Percentiles rank a stretch among this genome's conserved stretches.
phyloP scores from a whole-genome alignment of 176 grass and related monocot genomes.

The Chrysopogon serrulatus region DNA sequence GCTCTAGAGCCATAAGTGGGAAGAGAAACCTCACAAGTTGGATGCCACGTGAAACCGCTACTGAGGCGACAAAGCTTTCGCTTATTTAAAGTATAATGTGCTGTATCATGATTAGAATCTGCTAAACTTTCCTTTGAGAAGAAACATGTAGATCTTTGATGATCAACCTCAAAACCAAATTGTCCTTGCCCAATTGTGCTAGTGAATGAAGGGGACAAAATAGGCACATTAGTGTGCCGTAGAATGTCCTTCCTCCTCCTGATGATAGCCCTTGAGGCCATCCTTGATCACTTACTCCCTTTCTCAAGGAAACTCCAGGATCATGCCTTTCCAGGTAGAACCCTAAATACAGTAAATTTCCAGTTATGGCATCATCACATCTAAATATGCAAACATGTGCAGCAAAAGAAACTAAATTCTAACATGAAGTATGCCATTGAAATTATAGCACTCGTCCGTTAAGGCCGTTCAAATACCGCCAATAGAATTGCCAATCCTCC shows the following conservation, averaged over 20 bases:
- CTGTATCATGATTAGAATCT: slow-evolving; percentile 17
- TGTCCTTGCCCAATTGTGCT: slow-evolving; percentile 43
- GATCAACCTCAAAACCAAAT: slow-evolving; percentile 34
- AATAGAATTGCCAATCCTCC: neutral
- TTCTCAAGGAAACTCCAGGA: slow-evolving; percentile 29
- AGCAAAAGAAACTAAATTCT: neutral
- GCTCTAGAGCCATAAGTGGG: slow-evolving; percentile 20
- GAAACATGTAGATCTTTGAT: slow-evolving; percentile 19
- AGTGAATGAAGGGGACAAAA: slow-evolving; percentile 28
- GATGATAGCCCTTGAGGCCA: slow-evolving; percentile 71
- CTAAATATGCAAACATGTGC: neutral
- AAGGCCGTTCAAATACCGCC: neutral
- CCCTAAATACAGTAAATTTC: slow-evolving; percentile 39
- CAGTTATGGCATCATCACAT: slow-evolving; percentile 10
- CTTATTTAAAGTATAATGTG: slow-evolving; percentile 20
- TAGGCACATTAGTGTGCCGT: slow-evolving; percentile 27
- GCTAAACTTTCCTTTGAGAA: slow-evolving; percentile 19
- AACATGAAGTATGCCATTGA: neutral
- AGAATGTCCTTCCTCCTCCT: slow-evolving; percentile 58
- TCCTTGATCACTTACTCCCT: slow-evolving; percentile 51
- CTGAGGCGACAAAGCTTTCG: neutral
- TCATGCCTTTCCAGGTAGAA: slow-evolving; percentile 46
- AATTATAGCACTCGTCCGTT: neutral
- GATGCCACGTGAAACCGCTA: slow-evolving; percentile 22
- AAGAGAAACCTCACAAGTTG: slow-evolving; percentile 26